Evolutionary conservation across 768 basidiomycete genomes (phyloP).

Genomic region (Lyophyllum decastes): DNA sequence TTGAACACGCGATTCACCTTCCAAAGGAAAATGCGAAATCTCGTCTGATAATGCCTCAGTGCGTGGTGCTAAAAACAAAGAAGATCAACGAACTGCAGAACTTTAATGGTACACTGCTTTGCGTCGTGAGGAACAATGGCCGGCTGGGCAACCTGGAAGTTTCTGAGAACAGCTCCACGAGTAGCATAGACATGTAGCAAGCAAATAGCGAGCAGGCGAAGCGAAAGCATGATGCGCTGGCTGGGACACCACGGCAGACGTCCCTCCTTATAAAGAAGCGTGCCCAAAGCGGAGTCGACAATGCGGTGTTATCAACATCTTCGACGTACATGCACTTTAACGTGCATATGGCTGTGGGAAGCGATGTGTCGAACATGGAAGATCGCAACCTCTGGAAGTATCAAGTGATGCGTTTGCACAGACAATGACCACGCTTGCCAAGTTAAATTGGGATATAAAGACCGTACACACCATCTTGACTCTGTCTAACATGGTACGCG

Average conservation of each 20-base stretch:
- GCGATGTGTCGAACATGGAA: background rate
- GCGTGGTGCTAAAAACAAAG: background rate
- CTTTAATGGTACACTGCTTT: conserved; percentile 63
- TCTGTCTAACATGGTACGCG: conserved; percentile 5
- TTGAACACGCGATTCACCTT: conserved; percentile 35
- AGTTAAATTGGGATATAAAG: conserved; percentile 1
- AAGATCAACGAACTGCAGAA: conserved; percentile 53
- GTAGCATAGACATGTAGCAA: conserved; percentile 19
- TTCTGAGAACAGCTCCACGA: conserved; percentile 51
- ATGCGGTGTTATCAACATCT: background rate
- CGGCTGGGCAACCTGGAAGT: conserved; percentile 76
- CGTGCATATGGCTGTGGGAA: conserved; percentile 4
- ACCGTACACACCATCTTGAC: conserved; percentile 10
- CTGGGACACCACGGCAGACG: background rate
- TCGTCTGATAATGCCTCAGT: conserved; percentile 39
- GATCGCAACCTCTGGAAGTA: background rate
- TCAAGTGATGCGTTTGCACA: conserved; percentile 9
- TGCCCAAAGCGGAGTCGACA: background rate
- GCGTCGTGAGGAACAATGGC: conserved; percentile 63
- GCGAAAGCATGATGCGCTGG: conserved; percentile 16
- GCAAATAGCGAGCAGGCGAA: conserved; percentile 12
- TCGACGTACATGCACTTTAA: background rate
- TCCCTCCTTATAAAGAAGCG: background rate
- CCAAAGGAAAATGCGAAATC: conserved; percentile 77
- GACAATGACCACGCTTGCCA: conserved; percentile 2